phyloP scores from a whole-genome alignment of 345 rosid genomes.

The Citrus sinensis region DVS_A1.0 CM039163.1:17556501-17557000 shows the following conservation, averaged over 20 bases:
- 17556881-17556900: too few relatives aligned
- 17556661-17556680: too few relatives aligned
- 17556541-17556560: conserved; percentile 36
- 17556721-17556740: neutral
- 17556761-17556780: neutral
- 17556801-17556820: too few relatives aligned
- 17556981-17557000: too few relatives aligned
- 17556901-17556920: too few relatives aligned
- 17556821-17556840: too few relatives aligned
- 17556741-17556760: neutral
- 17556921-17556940: too few relatives aligned
- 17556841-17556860: too few relatives aligned
- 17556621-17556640: conserved; percentile 1
- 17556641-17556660: conserved; percentile 1
- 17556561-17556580: neutral
- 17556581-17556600: neutral
- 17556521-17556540: conserved; percentile 48
- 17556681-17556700: neutral
- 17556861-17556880: too few relatives aligned
- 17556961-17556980: too few relatives aligned
- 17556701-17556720: conserved; percentile 1
- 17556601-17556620: neutral
- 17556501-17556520: conserved; percentile 75
- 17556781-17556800: neutral
- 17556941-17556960: too few relatives aligned